Percentiles rank a stretch among this genome's conserved stretches.
phyloP scores from a whole-genome alignment of 2,329 filamentous ascomycete genomes.

The Alternaria triticina region DNA sequence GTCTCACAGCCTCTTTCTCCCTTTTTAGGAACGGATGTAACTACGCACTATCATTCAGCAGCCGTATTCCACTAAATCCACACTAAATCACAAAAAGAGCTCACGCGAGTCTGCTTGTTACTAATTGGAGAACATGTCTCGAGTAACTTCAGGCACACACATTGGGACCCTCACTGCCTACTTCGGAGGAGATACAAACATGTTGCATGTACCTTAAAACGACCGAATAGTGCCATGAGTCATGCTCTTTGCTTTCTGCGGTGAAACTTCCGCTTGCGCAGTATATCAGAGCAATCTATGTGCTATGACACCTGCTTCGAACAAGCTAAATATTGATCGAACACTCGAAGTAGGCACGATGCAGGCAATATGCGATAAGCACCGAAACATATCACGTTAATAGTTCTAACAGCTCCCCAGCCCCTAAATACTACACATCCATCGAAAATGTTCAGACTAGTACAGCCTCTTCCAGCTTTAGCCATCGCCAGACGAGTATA shows the following conservation, averaged over 20 bases:
- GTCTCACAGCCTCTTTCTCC: neutral
- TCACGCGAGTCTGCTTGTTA: neutral
- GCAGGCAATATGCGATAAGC: neutral
- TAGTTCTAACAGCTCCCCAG: neutral
- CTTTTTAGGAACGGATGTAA: neutral
- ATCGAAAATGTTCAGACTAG: neutral
- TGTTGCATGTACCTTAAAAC: too few species aligned
- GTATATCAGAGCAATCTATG: neutral
- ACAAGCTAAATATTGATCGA: neutral
- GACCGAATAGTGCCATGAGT: too few species aligned
- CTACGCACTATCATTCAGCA: constrained; percentile 2
- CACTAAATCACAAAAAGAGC: neutral
- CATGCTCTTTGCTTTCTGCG: neutral
- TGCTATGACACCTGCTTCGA: neutral
- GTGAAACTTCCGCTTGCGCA: neutral
- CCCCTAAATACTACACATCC: neutral
- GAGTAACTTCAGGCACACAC: neutral
- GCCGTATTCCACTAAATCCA: neutral
- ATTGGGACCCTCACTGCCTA: neutral
- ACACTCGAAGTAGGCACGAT: neutral
- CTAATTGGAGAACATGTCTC: neutral
- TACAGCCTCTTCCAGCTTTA: neutral
- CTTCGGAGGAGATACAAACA: neutral
- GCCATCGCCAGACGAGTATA: neutral
- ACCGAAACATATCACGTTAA: neutral